These are phyloP conservation scores for Leccinum pachyderme DNA, from an alignment of 1,284 basidiomycete genomes.

Conservation along the genomic window DNA sequence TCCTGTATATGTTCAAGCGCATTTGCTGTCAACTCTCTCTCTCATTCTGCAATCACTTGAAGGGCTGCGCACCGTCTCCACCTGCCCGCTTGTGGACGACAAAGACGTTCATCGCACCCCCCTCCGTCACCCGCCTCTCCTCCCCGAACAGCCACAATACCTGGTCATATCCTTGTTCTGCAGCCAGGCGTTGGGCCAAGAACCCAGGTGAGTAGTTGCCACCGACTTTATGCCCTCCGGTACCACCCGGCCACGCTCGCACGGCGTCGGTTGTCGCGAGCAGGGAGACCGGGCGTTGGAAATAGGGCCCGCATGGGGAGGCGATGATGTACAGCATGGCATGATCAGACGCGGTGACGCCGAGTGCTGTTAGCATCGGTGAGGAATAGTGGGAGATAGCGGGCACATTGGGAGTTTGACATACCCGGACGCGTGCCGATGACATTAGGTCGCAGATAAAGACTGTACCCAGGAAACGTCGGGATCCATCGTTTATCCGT, in stretches of 20 bases:
- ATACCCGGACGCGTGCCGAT: slow-evolving; percentile 75
- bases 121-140: slow-evolving; percentile 40
- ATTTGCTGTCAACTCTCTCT: background rate
- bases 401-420: background rate
- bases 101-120: slow-evolving; percentile 67
- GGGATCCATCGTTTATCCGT: slow-evolving; percentile 81
- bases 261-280: slow-evolving; percentile 69
- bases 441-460: slow-evolving; percentile 81
- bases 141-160: slow-evolving; percentile 53
- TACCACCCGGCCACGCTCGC: slow-evolving; percentile 83
- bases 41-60: background rate
- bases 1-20: slow-evolving; percentile 29
- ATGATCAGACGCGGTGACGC: slow-evolving; percentile 65
- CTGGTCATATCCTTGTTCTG: slow-evolving; percentile 69
- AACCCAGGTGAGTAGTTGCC: slow-evolving; percentile 74
- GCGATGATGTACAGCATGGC: slow-evolving; percentile 73
- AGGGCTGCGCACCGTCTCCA: slow-evolving; percentile 33
- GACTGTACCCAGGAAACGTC: slow-evolving; percentile 58
- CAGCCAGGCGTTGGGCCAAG: slow-evolving; percentile 60
- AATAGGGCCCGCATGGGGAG: slow-evolving; percentile 71
- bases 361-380: slow-evolving; percentile 45
- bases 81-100: slow-evolving; percentile 48
- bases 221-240: slow-evolving; percentile 64
- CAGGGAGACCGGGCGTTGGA: slow-evolving; percentile 68
- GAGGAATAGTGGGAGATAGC: background rate